Evolutionary conservation across 495 filamentous ascomycete species (phyloP).

Genomic region (Annulohypoxylon stygium): DNA sequence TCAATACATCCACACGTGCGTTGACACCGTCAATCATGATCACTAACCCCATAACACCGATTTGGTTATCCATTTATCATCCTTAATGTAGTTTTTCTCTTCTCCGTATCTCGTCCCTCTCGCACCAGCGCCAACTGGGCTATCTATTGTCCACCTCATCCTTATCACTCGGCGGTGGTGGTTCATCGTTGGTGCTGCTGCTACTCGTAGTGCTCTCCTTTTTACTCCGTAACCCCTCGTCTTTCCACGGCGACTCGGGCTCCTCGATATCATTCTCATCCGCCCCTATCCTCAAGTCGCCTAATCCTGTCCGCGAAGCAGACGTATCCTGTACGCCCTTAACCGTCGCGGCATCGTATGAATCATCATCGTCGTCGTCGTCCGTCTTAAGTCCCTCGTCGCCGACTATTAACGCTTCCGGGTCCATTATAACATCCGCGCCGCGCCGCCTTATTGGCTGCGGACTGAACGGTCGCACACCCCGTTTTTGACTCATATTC

Average conservation of each 20-base stretch:
- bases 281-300: constrained; percentile 24
- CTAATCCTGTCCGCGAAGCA: constrained; percentile 34
- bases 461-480: constrained; percentile 67
- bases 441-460: constrained; percentile 59
- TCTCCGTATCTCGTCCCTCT: background rate
- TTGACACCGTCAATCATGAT: background rate
- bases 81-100: background rate
- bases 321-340: constrained; percentile 35
- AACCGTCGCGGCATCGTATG: constrained; percentile 42
- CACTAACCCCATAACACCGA: background rate
- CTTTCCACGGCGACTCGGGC: constrained; percentile 43
- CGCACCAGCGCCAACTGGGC: background rate
- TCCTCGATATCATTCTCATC: constrained; percentile 28
- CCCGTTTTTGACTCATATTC: constrained; percentile 60
- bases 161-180: constrained; percentile 6
- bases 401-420: constrained; percentile 53
- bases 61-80: constrained; percentile 4
- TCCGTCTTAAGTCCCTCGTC: constrained; percentile 29
- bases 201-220: constrained; percentile 6
- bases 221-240: constrained; percentile 30
- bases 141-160: constrained; percentile 17
- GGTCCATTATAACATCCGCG: constrained; percentile 56
- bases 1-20: constrained; percentile 15
- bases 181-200: constrained; percentile 7
- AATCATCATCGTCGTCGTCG: constrained; percentile 28